phyloP scores from a whole-genome alignment of 2,329 filamentous ascomycete species.

The Exophiala sp. region DNA sequence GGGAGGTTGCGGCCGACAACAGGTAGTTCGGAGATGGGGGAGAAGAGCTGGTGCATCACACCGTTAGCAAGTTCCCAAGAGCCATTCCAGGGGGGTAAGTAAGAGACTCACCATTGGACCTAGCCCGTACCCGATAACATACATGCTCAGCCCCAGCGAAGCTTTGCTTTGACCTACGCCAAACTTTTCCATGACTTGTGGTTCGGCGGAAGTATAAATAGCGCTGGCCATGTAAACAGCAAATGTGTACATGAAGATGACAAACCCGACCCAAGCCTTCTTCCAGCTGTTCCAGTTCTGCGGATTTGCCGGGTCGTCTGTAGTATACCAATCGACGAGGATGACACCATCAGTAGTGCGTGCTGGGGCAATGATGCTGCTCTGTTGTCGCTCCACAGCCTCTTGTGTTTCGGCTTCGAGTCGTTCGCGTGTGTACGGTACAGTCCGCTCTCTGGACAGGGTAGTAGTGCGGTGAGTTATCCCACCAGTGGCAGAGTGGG shows the following conservation, averaged over 20 bases:
- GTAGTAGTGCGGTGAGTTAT: conserved; percentile 23
- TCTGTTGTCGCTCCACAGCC: conserved; percentile 30
- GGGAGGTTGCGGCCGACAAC: conserved; percentile 64
- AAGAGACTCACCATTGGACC: conserved; percentile 33
- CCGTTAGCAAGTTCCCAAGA: neutral
- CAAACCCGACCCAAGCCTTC: conserved; percentile 27
- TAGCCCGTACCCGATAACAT: conserved; percentile 48
- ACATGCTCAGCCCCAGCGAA: conserved; percentile 35
- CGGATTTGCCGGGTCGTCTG: conserved; percentile 55
- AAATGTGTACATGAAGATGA: conserved; percentile 34
- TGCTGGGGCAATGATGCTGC: conserved; percentile 33
- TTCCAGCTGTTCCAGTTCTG: conserved; percentile 35
- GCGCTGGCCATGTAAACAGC: conserved; percentile 37
- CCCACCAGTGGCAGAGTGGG: conserved; percentile 3
- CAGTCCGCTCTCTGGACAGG: conserved; percentile 28
- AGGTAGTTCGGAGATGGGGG: conserved; percentile 65
- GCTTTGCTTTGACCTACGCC: conserved; percentile 31
- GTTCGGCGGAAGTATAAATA: conserved; percentile 33
- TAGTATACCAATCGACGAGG: conserved; percentile 41
- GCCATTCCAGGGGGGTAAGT: neutral
- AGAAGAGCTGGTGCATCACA: conserved; percentile 47
- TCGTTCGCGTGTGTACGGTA: conserved; percentile 29
- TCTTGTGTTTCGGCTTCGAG: conserved; percentile 33
- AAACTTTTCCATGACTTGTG: conserved; percentile 30
- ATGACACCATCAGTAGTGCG: conserved; percentile 37